Evolutionary conservation across 306 rosid genomes (phyloP).

Genomic region (Oxytropis ochrocephala): DNA sequence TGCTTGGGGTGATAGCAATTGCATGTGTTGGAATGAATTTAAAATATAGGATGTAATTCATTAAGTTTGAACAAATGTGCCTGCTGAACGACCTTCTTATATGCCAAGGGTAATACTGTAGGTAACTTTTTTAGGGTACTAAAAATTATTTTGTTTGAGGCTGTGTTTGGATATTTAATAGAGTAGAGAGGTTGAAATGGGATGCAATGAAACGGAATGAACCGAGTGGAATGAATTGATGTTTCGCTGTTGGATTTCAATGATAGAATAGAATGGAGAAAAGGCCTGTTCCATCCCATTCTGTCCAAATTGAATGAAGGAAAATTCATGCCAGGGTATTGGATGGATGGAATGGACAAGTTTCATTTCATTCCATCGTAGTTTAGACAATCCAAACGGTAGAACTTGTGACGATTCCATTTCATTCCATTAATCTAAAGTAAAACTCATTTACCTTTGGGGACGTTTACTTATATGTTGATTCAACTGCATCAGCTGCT

Average conservation of each 20-base stretch:
- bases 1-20: neutral
- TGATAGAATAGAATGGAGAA: neutral
- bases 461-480: neutral
- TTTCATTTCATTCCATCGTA: neutral
- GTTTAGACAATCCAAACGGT: neutral
- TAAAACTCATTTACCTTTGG: neutral
- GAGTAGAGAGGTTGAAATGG: neutral
- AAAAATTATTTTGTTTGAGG: neutral
- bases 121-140: neutral
- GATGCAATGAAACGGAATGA: neutral
- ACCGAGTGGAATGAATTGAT: neutral
- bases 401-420: neutral
- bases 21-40: neutral
- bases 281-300: neutral
- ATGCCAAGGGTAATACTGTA: neutral
- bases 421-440: neutral
- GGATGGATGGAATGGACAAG: neutral
- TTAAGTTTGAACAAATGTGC: neutral
- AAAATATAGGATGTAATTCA: neutral
- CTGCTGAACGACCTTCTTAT: neutral
- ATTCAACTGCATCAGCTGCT: neutral
- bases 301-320: neutral
- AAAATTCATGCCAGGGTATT: neutral
- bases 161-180: neutral
- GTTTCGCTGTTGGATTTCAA: neutral